phyloP scores from a whole-genome alignment of 2,329 filamentous ascomycete genomes.

The Tolypocladium ovalisporum region DNA sequence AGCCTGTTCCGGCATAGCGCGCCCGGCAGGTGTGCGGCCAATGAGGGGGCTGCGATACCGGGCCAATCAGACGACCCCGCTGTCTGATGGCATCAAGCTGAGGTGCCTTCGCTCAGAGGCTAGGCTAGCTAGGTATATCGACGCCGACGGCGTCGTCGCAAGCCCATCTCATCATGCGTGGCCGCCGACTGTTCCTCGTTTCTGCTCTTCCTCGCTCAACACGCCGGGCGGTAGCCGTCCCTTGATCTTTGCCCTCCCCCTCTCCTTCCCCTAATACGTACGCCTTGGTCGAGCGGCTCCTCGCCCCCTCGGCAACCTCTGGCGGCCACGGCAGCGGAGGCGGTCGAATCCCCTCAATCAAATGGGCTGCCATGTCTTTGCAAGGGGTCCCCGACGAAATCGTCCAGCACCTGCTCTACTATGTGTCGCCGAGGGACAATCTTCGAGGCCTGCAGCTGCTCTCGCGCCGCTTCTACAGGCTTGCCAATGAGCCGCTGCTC shows the following conservation, averaged over 20 bases:
- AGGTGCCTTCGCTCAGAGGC: background rate
- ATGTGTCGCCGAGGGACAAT: conserved; percentile 45
- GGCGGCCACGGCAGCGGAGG: background rate
- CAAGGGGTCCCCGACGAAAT: conserved; percentile 68
- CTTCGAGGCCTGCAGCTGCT: conserved; percentile 38
- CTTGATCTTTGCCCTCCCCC: background rate
- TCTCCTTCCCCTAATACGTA: background rate
- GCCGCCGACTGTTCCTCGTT: background rate
- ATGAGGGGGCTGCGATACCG: background rate
- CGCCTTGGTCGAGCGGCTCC: background rate
- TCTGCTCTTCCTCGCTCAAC: background rate
- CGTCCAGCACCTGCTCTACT: conserved; percentile 64
- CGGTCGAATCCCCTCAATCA: conserved; percentile 2
- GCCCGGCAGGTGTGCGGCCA: background rate
- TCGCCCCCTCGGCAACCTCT: background rate
- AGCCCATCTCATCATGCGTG: background rate
- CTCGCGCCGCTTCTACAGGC: conserved; percentile 50
- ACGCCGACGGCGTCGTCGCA: conserved; percentile 1
- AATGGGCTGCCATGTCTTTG: conserved; percentile 23
- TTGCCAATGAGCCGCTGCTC: conserved; percentile 62
- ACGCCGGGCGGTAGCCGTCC: background rate
- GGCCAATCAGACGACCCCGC: conserved; percentile 1
- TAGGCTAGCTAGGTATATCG: background rate
- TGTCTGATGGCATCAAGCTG: background rate
- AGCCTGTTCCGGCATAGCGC: conserved; percentile 22